Evolutionary conservation across 2,329 filamentous ascomycete genomes (phyloP), one percentile per base, ranked within the genome.

Genomic region (Penicillium sp.): DNA sequence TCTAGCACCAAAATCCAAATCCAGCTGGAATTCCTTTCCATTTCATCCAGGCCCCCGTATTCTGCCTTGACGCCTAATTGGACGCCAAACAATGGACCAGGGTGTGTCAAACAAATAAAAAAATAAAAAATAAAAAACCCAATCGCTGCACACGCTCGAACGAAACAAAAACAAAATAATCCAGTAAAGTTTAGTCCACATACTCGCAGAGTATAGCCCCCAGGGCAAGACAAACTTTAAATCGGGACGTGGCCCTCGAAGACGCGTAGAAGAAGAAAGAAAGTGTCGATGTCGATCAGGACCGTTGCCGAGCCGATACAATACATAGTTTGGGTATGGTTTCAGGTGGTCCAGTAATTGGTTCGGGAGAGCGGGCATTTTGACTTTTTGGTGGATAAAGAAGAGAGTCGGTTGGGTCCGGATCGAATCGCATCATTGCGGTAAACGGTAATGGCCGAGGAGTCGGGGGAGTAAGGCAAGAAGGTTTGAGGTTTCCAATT

Each of bases 201-300:
- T 56, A 56, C 57, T 57, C 47, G 48, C 53, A 39, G 55, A 62
- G 55, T 43, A 57, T 33, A 33, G 39, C 52, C 59, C 46, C 48
- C 53, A 53, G 53, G 50, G 22, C 29, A 33, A 24, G 47, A 49
- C 53, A 60, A 55, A 60, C 47, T 49, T 62, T 55, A 57, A 62
- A 58, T 55, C 16, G 45, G 47, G 43, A 45, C 48, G 53, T 27
- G 51, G 51, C 48, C 53, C 54, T 26, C 33, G 22, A 43, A 43
- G 16, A 41, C 43, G n/a, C 29, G 16, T 45, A 48, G 35, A 58
- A 52, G 35, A 46, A 29, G 35, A 39, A 16, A 56, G 31, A 58
- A 55, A 50, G 27, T 37, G 37, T 31, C 13, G 44, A 48, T 56
- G 63, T 60, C 58, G 58, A 65, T 66, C 64, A 59, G 53, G 47